These are phyloP conservation scores for Trametes meyenii DNA, from an alignment of 768 basidiomycete species.

Conservation along the genomic window DNA sequence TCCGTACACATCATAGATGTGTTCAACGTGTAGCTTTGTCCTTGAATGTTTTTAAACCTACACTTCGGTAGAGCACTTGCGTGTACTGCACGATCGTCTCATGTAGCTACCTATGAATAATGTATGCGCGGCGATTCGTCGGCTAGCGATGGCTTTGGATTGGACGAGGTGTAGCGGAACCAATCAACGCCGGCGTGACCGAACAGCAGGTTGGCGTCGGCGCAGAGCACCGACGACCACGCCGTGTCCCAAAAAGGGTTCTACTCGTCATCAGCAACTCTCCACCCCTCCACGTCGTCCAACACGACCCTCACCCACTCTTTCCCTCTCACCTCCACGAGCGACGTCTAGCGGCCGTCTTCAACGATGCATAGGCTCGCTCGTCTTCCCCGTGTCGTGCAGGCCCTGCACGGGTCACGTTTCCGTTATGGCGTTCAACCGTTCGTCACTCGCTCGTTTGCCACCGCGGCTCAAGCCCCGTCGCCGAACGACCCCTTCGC, in stretches of 20 bases:
- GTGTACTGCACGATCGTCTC: background rate
- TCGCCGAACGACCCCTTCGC: slow-evolving; percentile 87
- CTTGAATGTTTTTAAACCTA: background rate
- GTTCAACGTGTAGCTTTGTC: slow-evolving; percentile 7
- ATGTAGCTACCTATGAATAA: background rate
- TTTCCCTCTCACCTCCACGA: slow-evolving; percentile 14
- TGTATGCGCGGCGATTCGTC: background rate
- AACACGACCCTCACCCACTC: slow-evolving; percentile 6
- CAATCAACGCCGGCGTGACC: slow-evolving; percentile 5
- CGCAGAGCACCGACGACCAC: slow-evolving; percentile 14
- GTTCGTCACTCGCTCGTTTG: slow-evolving; percentile 39
- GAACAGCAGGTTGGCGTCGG: slow-evolving; percentile 6
- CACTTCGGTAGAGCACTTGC: too few relatives aligned
- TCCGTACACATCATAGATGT: slow-evolving; percentile 1
- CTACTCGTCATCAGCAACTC: slow-evolving; percentile 21
- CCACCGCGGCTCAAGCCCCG: slow-evolving; percentile 53
- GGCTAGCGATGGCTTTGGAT: background rate
- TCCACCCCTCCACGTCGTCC: slow-evolving; percentile 16
- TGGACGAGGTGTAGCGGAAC: background rate
- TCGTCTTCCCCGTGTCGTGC: slow-evolving; percentile 25
- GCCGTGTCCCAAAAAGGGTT: slow-evolving; percentile 17
- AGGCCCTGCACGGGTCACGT: slow-evolving; percentile 20
- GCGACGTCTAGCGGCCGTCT: slow-evolving; percentile 18
- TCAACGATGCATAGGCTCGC: slow-evolving; percentile 25
- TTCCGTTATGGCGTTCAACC: slow-evolving; percentile 24